Evolutionary conservation across 805 yeast genomes (phyloP), one percentile per base, ranked within the genome.

Genomic region (Suhomyces xylopsoci): DNA sequence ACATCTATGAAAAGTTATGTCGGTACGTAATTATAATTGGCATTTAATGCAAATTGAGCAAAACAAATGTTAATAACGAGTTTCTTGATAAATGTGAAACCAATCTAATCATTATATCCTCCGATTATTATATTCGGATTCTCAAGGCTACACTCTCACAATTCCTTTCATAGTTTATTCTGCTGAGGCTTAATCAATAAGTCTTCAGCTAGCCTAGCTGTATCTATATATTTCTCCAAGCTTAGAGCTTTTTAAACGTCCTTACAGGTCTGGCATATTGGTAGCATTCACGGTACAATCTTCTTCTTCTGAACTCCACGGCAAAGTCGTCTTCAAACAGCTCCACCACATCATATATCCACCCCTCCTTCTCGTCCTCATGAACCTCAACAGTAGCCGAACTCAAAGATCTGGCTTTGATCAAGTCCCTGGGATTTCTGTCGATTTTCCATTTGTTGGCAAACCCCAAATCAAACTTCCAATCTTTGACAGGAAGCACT

Each of bases 361-460:
- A 74, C 0, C 79, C 81, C 14, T 75, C 76, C 1, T 67, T 62
- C 7, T 63, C 68, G 36, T 68, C 65, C 2, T 65, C 66, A 7
- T 54, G 61, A n/a, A 65, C 63, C 2, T 57, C 63, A 15, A 58
- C 50, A 10, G 80, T 61, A 36, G 51, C 51, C 4, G 47, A 25
- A 6, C 50, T 42, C 20, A 62, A 34, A 0, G 76, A 75, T 32
- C 85, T 72, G 24, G 77, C 81, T 0, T 57, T 47, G 5, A 83
- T 72, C 85, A 93, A 88, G 2, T 59, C 60, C 1, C 53, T 57
- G 0, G 86, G 83, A 42, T 80, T 66, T 14, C 62, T 59, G 61
- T 90, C 97, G 12, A 84, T 71, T 48, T 67, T 68, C 97, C 97
- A 91, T 9, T 73, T 71, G 44, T 79, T 77, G 25, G 78, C 80